Percentiles rank a stretch among this genome's conserved stretches.
These are phyloP conservation scores for Przewalskia tangutica DNA, from an alignment of 257 asterid species.

Conservation along the genomic window DNA sequence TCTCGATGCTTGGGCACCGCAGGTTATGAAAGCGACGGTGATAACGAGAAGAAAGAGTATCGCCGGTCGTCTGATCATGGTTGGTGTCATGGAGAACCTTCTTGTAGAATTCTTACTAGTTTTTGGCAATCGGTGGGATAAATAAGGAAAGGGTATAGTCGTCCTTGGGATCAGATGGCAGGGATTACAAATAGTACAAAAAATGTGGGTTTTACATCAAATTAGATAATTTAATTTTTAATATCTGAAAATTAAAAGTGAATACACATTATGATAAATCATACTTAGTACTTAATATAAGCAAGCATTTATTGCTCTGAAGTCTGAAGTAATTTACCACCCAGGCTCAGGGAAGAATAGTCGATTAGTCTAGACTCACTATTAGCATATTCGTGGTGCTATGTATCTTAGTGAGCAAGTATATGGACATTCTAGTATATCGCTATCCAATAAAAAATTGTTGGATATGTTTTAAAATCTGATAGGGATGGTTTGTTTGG, in stretches of 20 bases:
- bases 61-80: not conserved
- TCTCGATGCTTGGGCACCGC: not conserved
- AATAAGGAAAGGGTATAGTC: not conserved
- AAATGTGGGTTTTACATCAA: not conserved
- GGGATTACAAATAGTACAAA: not conserved
- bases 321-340: no score
- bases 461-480: not conserved
- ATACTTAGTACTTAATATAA: no score
- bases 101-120: not conserved
- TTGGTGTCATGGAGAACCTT: not conserved
- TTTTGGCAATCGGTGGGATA: not conserved
- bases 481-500: not conserved
- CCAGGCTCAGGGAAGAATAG: no score
- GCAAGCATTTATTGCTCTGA: not conserved
- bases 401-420: not conserved
- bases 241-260: not conserved
- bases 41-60: not conserved
- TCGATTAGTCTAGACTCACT: not conserved
- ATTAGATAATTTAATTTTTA: not conserved
- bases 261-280: not conserved
- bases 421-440: not conserved
- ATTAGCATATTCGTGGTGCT: not conserved
- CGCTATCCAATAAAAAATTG: not conserved
- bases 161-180: not conserved
- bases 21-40: not conserved